Percentiles rank a stretch among this genome's conserved stretches.
Conservation (phyloP, 345 rosid species). For the Hypericum perforatum region DNA sequence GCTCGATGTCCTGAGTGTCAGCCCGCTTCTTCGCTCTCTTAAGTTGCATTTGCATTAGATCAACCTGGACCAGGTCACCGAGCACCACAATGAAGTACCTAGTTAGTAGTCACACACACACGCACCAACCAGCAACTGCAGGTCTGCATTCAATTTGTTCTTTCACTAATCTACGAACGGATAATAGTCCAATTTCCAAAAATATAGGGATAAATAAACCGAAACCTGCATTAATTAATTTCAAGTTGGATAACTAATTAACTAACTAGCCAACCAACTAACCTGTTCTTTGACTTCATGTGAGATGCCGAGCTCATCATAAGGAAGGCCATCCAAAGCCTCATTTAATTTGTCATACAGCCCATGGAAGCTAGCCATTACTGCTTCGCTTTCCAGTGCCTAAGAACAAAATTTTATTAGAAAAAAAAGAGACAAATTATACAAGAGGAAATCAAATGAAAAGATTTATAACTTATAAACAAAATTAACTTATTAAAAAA, state of each 20-base stretch:
- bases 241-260: not conserved
- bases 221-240: not conserved
- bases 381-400: constrained; percentile 61
- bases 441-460: not conserved
- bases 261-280: constrained; percentile 2
- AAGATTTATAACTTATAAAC: too few species aligned
- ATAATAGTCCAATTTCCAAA: not conserved
- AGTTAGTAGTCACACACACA: constrained; percentile 6
- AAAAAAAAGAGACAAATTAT: not conserved
- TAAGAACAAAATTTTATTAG: constrained; percentile 5
- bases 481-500: too few species aligned
- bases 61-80: constrained; percentile 30
- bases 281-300: constrained; percentile 58
- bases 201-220: not conserved
- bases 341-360: constrained; percentile 36
- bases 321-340: constrained; percentile 40
- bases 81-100: not conserved
- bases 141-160: too few species aligned
- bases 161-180: too few species aligned
- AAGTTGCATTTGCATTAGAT: constrained; percentile 44
- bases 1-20: constrained; percentile 53
- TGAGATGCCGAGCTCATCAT: constrained; percentile 39
- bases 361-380: constrained; percentile 40
- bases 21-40: constrained; percentile 42
- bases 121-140: too few species aligned